Conservation (phyloP, 2,329 filamentous ascomycete species). For the Colletotrichum sp. region DNA sequence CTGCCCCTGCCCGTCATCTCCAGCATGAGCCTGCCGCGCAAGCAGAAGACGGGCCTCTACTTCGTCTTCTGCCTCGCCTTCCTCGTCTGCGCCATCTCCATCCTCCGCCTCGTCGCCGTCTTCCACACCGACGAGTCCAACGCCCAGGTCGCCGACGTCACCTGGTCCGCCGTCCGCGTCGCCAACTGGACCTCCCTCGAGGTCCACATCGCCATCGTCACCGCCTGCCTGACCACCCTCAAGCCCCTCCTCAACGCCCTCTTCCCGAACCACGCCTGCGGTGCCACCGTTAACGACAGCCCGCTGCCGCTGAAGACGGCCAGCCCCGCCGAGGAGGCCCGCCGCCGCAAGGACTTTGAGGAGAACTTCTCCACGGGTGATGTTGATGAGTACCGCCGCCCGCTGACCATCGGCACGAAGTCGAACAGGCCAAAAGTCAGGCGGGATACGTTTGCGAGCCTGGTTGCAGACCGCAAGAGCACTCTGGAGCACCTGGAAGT, state of each 20-base stretch:
- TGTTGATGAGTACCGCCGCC: constrained; percentile 9
- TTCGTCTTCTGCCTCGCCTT: constrained; percentile 47
- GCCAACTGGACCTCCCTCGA: constrained; percentile 40
- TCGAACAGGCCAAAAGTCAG: not conserved
- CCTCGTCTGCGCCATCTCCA: constrained; percentile 42
- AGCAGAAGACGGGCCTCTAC: constrained; percentile 42
- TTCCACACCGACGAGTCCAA: constrained; percentile 20
- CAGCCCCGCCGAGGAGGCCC: not conserved
- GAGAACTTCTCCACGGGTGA: constrained; percentile 13
- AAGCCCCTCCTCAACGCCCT: constrained; percentile 41
- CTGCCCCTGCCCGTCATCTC: constrained; percentile 48
- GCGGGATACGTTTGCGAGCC: constrained; percentile 7
- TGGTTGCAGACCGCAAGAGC: not conserved
- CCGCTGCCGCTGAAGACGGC: not conserved
- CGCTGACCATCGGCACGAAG: constrained; percentile 24
- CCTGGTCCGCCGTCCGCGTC: constrained; percentile 31
- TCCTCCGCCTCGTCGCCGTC: constrained; percentile 34
- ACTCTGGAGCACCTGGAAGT: not conserved
- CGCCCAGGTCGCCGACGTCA: constrained; percentile 26
- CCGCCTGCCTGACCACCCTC: constrained; percentile 41
- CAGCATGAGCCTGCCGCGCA: constrained; percentile 43
- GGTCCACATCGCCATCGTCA: constrained; percentile 38
- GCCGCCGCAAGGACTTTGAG: constrained; percentile 8
- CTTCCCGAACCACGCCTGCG: constrained; percentile 26
- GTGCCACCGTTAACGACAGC: not conserved